Evolutionary conservation across 176 grass and related monocot species (phyloP).

Genomic region (Themeda triandra): DNA sequence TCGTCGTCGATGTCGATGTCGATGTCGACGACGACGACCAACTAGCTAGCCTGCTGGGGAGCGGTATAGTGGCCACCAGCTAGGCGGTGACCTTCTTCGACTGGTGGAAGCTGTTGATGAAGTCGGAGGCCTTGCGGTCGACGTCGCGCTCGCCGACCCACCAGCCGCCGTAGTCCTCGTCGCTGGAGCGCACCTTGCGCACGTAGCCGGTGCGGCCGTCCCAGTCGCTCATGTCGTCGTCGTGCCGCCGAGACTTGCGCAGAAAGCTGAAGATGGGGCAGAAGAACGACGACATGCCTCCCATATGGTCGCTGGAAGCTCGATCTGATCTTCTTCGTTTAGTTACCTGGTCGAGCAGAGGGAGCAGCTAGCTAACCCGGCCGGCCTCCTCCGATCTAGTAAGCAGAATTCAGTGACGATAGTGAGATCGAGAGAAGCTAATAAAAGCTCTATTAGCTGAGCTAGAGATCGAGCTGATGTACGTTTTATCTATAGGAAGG

Average conservation of each 20-base stretch:
- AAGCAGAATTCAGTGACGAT: too few species aligned
- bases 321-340: neutral
- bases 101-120: slow-evolving; percentile 68
- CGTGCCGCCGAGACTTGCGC: slow-evolving; percentile 47
- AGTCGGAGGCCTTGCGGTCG: slow-evolving; percentile 69
- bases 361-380: too few species aligned
- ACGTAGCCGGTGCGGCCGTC: slow-evolving; percentile 28
- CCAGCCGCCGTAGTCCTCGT: slow-evolving; percentile 68
- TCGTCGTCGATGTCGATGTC: neutral
- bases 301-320: slow-evolving; percentile 41
- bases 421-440: neutral
- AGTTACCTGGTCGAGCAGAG: too few species aligned
- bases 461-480: neutral
- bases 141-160: slow-evolving; percentile 75
- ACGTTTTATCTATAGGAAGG: too few species aligned
- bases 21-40: neutral
- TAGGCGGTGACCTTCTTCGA: slow-evolving; percentile 37
- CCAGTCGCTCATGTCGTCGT: slow-evolving; percentile 52
- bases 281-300: slow-evolving; percentile 52
- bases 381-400: too few species aligned
- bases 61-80: too few species aligned
- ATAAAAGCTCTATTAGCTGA: neutral
- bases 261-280: slow-evolving; percentile 69
- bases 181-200: slow-evolving; percentile 64
- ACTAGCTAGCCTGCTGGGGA: too few species aligned